Conservation (phyloP, 305 asterid genomes). For the Solanum chacoense region DNA sequence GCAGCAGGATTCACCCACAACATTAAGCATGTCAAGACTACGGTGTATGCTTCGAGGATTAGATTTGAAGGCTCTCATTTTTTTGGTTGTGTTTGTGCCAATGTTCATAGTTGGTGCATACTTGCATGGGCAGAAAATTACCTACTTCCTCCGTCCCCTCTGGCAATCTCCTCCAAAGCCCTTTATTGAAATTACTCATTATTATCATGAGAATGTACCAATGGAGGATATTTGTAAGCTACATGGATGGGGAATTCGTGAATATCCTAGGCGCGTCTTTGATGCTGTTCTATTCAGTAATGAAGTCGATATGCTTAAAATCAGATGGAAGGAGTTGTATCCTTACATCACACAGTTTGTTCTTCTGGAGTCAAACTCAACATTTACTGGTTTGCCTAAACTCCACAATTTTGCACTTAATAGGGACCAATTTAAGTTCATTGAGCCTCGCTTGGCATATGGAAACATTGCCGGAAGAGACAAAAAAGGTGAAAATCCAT, state of each 20-base stretch:
- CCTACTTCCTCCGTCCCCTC: conserved; percentile 48
- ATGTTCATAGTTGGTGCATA: conserved; percentile 23
- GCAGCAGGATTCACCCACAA: conserved; percentile 21
- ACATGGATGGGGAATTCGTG: conserved; percentile 52
- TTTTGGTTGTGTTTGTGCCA: conserved; percentile 30
- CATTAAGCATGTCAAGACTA: conserved; percentile 31
- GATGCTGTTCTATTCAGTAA: conserved; percentile 61
- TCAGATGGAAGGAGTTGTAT: conserved; percentile 52
- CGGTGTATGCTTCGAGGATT: conserved; percentile 30
- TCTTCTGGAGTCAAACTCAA: conserved; percentile 49
- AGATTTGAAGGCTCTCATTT: conserved; percentile 31
- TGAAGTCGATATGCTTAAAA: conserved; percentile 48
- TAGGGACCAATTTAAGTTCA: conserved; percentile 33
- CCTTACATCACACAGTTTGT: conserved; percentile 43
- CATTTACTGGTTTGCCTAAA: conserved; percentile 47
- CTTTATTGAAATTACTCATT: conserved; percentile 35
- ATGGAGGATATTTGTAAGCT: conserved; percentile 39
- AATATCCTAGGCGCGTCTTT: conserved; percentile 46
- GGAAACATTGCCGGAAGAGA: conserved; percentile 44
- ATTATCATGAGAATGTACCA: conserved; percentile 36
- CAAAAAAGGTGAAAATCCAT: conserved; percentile 48
- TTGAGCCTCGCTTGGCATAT: conserved; percentile 41
- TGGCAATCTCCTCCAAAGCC: conserved; percentile 67
- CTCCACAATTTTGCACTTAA: conserved; percentile 34
- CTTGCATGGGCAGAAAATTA: conserved; percentile 46